Conservation (phyloP, 768 basidiomycete species). For the Pholiota conissans region DNA sequence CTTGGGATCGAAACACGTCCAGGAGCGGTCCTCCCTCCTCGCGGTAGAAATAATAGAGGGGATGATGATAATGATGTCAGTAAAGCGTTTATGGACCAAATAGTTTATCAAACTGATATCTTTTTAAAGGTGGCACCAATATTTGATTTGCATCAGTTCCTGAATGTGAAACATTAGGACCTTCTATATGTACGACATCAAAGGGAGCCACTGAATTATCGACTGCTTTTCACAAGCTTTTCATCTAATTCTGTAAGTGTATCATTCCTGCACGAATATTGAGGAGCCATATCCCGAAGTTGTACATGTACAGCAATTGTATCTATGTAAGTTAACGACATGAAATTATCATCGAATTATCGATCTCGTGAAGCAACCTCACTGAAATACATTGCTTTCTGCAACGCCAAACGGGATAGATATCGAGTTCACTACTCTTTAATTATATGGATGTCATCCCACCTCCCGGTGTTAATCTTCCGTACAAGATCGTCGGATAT, state of each 20-base stretch:
- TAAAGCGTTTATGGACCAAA: neutral
- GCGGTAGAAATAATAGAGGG: conserved; percentile 29
- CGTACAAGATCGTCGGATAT: conserved; percentile 40
- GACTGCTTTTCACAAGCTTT: neutral
- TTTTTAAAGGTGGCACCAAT: conserved; percentile 41
- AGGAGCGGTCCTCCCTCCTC: conserved; percentile 48
- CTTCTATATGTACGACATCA: neutral
- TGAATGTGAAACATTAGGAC: conserved; percentile 48
- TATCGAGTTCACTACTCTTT: neutral
- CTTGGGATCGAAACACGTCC: conserved; percentile 45
- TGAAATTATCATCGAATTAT: neutral
- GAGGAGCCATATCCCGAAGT: neutral
- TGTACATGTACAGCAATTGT: neutral
- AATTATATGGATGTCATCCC: conserved; percentile 53
- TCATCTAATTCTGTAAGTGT: neutral
- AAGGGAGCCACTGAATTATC: neutral
- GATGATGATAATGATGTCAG: conserved; percentile 37
- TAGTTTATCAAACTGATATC: conserved; percentile 1
- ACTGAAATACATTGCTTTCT: too few relatives aligned
- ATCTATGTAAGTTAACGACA: neutral
- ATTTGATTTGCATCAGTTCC: conserved; percentile 56
- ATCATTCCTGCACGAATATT: neutral
- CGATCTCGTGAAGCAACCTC: too few relatives aligned
- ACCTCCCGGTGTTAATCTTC: conserved; percentile 59
- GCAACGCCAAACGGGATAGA: too few relatives aligned